Percentiles rank a stretch among this genome's conserved stretches.
Conservation (phyloP, 2,329 filamentous ascomycete genomes). For the Chaetomiaceae sp. region DNA sequence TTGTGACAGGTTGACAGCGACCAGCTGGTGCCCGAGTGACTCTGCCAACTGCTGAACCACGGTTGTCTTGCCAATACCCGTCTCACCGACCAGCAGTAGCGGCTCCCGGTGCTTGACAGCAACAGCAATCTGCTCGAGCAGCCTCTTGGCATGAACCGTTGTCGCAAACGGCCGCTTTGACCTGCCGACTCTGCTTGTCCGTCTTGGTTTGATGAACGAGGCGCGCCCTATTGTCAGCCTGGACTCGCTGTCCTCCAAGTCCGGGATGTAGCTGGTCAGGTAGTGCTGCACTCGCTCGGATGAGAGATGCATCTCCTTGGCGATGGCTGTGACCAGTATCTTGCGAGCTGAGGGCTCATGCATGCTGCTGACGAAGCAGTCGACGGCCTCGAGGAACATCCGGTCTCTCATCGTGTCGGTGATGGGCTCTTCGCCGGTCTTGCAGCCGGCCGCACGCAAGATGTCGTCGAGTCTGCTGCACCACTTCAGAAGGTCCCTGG, state of each 20-base stretch:
- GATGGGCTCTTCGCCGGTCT: constrained; percentile 64
- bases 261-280: constrained; percentile 66
- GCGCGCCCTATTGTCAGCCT: constrained; percentile 63
- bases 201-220: constrained; percentile 54
- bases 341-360: constrained; percentile 59
- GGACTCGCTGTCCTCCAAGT: constrained; percentile 57
- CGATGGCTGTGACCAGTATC: constrained; percentile 64
- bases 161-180: constrained; percentile 73
- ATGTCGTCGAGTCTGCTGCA: constrained; percentile 70
- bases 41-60: constrained; percentile 89
- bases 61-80: constrained; percentile 96
- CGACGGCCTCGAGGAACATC: constrained; percentile 89
- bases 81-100: constrained; percentile 93
- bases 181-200: constrained; percentile 46
- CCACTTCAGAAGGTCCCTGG: constrained; percentile 83
- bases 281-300: constrained; percentile 77
- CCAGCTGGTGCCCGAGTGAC: constrained; percentile 77
- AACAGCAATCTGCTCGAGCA: constrained; percentile 84
- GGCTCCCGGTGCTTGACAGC: constrained; percentile 83
- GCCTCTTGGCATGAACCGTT: constrained; percentile 75
- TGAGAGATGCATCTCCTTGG: constrained; percentile 82
- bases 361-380: constrained; percentile 84
- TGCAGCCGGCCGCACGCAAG: constrained; percentile 57
- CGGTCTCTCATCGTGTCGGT: constrained; percentile 69
- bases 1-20: constrained; percentile 93